Evolutionary conservation across 2,329 filamentous ascomycete species (phyloP).

Genomic region (Talaromyces piceae): DNA sequence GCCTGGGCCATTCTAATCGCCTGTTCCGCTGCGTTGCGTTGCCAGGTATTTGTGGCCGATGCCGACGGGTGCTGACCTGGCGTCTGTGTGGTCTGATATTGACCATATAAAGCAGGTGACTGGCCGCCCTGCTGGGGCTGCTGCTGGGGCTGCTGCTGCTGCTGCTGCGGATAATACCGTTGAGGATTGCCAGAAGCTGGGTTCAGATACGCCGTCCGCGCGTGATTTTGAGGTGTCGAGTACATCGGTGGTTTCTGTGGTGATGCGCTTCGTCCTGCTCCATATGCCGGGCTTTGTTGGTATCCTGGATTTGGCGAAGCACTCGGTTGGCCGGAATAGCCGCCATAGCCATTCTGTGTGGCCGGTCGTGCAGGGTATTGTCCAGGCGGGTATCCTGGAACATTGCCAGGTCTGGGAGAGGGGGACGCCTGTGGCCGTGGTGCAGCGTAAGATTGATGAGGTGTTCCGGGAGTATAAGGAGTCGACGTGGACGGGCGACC

Average conservation of each 20-base stretch:
- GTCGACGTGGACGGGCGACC: conserved; percentile 20
- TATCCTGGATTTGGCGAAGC: conserved; percentile 21
- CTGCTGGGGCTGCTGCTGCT: conserved; percentile 21
- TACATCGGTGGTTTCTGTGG: conserved; percentile 27
- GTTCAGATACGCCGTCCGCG: conserved; percentile 28
- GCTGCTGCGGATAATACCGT: conserved; percentile 26
- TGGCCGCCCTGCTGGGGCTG: conserved; percentile 25
- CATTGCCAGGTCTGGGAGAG: conserved; percentile 29
- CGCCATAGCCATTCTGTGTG: conserved; percentile 27
- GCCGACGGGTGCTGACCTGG: conserved; percentile 24
- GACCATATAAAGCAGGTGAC: conserved; percentile 22
- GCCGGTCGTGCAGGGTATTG: conserved; percentile 35
- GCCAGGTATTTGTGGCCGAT: conserved; percentile 28
- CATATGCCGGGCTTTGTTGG: conserved; percentile 22
- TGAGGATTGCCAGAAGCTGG: conserved; percentile 22
- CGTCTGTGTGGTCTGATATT: conserved; percentile 23
- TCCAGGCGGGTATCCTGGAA: conserved; percentile 28
- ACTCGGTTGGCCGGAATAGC: conserved; percentile 24
- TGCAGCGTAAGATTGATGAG: conserved; percentile 23
- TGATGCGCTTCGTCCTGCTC: conserved; percentile 22
- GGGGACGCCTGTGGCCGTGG: conserved; percentile 29
- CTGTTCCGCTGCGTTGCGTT: conserved; percentile 34
- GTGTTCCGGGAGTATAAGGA: conserved; percentile 23
- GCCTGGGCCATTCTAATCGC: conserved; percentile 29
- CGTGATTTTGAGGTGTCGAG: conserved; percentile 22